These are phyloP conservation scores for Baorangia bicolor DNA, from an alignment of 768 basidiomycete genomes.

Conservation along the genomic window DNA sequence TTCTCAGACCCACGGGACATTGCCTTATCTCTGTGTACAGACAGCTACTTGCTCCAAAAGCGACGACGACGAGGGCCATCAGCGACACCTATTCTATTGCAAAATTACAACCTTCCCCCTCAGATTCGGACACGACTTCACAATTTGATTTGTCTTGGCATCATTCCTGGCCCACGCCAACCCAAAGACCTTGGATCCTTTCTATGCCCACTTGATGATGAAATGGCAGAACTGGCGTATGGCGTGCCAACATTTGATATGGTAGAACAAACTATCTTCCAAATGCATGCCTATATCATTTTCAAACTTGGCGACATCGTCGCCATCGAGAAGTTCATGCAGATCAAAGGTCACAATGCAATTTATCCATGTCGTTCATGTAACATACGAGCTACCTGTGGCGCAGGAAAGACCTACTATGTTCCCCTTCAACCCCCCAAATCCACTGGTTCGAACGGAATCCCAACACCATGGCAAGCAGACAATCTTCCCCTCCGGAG, in stretches of 20 bases:
- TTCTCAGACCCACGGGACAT: constrained; percentile 42
- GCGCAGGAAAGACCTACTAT: background rate
- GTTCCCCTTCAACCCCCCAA: too few relatives aligned
- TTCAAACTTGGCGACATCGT: constrained; percentile 36
- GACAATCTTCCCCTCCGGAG: too few relatives aligned
- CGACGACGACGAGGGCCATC: constrained; percentile 29
- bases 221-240: constrained; percentile 33
- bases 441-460: too few relatives aligned
- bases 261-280: too few relatives aligned
- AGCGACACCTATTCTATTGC: constrained; percentile 41
- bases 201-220: constrained; percentile 35
- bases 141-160: constrained; percentile 38
- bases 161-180: constrained; percentile 47
- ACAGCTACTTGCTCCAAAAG: constrained; percentile 44
- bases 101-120: constrained; percentile 45
- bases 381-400: constrained; percentile 27
- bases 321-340: constrained; percentile 32
- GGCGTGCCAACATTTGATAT: constrained; percentile 17
- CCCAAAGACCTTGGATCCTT: constrained; percentile 43
- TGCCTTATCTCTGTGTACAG: constrained; percentile 41
- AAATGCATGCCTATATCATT: constrained; percentile 36
- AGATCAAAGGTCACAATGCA: constrained; percentile 39
- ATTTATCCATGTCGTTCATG: constrained; percentile 36
- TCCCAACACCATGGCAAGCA: too few relatives aligned
- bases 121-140: constrained; percentile 35